Evolutionary conservation across 75 land plant species (phyloP).

Genomic region (Pinus tabuliformis): DNA sequence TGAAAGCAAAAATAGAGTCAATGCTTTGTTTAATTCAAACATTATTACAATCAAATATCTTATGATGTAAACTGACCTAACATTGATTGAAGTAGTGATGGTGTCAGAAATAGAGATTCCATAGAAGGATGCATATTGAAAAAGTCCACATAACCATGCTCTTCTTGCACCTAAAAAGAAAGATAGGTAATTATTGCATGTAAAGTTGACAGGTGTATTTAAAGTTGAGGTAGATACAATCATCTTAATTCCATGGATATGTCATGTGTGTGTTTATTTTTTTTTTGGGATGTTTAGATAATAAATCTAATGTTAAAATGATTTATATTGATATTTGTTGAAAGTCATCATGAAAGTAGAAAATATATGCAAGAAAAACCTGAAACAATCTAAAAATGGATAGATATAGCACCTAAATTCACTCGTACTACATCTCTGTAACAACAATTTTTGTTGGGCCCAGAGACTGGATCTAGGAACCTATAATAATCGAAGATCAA

Average conservation of each 20-base stretch:
- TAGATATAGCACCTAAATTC: too few relatives aligned
- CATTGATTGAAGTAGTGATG: constrained; percentile 44
- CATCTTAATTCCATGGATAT: too few relatives aligned
- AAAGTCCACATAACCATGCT: constrained; percentile 37
- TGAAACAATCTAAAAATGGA: too few relatives aligned
- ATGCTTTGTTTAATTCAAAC: background rate
- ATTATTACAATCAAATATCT: background rate
- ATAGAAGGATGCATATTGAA: constrained; percentile 29
- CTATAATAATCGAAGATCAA: constrained; percentile 31
- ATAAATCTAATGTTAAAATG: too few relatives aligned
- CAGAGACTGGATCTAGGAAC: constrained; percentile 21
- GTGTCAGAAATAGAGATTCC: constrained; percentile 54
- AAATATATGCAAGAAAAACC: too few relatives aligned
- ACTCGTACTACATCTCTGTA: constrained; percentile 39
- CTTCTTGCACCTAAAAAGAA: constrained; percentile 28
- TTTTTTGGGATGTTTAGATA: too few relatives aligned
- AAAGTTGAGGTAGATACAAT: too few relatives aligned
- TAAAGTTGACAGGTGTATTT: too few relatives aligned
- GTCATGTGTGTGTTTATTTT: too few relatives aligned
- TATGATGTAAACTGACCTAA: constrained; percentile 26
- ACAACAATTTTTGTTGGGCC: constrained; percentile 27
- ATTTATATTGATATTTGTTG: too few relatives aligned
- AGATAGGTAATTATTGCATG: background rate
- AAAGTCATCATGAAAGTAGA: too few relatives aligned
- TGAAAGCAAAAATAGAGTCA: background rate